A percentile compares a stretch with the other conserved stretches of the same genome.
These are phyloP conservation scores for Aureobasidium sp. DNA, from an alignment of 2,329 filamentous ascomycete species.

Conservation along the genomic window DNA sequence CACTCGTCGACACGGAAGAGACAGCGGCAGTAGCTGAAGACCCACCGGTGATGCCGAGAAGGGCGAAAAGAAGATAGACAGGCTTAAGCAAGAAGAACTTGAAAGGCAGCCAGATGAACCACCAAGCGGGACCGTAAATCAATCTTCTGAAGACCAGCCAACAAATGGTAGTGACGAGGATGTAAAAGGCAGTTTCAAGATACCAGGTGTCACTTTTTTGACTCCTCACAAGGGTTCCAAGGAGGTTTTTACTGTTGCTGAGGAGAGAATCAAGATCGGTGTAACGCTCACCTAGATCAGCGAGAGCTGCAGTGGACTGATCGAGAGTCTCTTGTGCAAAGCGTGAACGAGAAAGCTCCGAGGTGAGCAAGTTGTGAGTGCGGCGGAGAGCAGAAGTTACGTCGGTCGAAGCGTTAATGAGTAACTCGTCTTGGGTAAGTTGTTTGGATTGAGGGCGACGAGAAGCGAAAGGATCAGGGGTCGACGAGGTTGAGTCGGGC, in stretches of 20 bases:
- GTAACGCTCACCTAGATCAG: constrained; percentile 73
- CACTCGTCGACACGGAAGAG: background rate
- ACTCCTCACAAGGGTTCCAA: constrained; percentile 70
- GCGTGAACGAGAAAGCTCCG: constrained; percentile 74
- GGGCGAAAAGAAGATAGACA: constrained; percentile 9
- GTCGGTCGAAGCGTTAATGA: constrained; percentile 67
- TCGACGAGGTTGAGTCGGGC: constrained; percentile 18
- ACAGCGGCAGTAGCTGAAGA: background rate
- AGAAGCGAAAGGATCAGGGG: constrained; percentile 30
- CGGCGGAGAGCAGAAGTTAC: constrained; percentile 76
- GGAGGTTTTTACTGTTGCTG: constrained; percentile 61
- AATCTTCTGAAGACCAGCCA: constrained; percentile 84
- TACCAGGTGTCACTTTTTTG: constrained; percentile 99
- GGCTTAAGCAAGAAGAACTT: constrained; percentile 15
- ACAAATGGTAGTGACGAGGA: constrained; percentile 64
- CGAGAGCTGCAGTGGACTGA: constrained; percentile 75
- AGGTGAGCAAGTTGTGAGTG: constrained; percentile 78
- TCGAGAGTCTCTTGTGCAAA: constrained; percentile 85
- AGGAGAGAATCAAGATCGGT: constrained; percentile 69
- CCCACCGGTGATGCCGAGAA: constrained; percentile 5
- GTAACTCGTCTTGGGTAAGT: constrained; percentile 61
- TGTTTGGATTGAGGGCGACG: constrained; percentile 33
- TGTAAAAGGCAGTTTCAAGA: constrained; percentile 78
- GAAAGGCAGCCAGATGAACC: constrained; percentile 71
- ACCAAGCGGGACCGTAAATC: constrained; percentile 83